Conservation (phyloP, 1,284 basidiomycete species). For the Sporisorium exsertum region DNA sequence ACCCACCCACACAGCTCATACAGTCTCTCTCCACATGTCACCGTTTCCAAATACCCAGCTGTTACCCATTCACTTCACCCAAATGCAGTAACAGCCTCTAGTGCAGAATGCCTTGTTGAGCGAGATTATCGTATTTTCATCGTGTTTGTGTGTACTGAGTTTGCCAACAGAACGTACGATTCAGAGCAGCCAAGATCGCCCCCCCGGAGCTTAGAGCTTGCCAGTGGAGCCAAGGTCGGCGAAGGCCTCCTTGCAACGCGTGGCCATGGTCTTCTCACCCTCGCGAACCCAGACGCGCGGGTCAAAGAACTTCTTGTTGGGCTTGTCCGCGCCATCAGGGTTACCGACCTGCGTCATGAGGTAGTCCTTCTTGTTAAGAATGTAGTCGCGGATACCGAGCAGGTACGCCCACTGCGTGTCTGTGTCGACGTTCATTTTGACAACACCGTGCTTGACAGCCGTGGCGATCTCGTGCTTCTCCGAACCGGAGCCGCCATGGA, state of each 20-base stretch:
- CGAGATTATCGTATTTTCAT: constrained; percentile 6
- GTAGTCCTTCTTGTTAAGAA: constrained; percentile 69
- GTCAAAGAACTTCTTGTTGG: constrained; percentile 69
- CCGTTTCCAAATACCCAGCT: background rate
- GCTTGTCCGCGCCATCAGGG: constrained; percentile 68
- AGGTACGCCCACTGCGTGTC: constrained; percentile 95
- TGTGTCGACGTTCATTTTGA: constrained; percentile 70
- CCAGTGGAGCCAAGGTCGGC: constrained; percentile 77
- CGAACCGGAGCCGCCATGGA: constrained; percentile 99
- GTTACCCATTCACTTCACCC: background rate
- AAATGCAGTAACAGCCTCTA: background rate
- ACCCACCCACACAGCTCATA: background rate
- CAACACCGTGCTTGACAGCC: constrained; percentile 86
- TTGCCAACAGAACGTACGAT: background rate
- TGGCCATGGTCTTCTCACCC: constrained; percentile 92
- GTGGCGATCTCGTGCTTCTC: constrained; percentile 95
- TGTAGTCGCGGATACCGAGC: constrained; percentile 76
- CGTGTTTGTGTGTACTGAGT: background rate
- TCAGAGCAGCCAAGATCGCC: background rate
- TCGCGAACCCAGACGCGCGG: constrained; percentile 95
- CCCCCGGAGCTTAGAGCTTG: constrained; percentile 63
- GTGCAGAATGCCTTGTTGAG: background rate
- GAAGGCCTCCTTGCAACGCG: constrained; percentile 92
- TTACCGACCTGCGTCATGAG: constrained; percentile 68
- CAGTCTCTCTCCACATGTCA: background rate